Conservation (phyloP, 306 rosid species). For the Ormosia emarginata region DNA sequence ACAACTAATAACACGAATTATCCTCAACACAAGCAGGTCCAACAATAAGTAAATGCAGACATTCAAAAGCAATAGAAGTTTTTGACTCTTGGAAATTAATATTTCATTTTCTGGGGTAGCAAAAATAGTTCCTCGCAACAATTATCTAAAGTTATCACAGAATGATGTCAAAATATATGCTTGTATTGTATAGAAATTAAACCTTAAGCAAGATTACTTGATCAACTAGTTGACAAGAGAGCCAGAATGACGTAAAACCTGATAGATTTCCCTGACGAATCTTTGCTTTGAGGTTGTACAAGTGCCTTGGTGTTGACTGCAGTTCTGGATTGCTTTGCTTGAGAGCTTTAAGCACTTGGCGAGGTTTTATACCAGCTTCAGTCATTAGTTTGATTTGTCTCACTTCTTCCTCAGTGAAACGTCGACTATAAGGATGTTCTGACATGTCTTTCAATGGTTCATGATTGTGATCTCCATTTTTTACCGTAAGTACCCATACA, state of each 20-base stretch:
- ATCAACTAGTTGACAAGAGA: conserved; percentile 8
- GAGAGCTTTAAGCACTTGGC: conserved; percentile 75
- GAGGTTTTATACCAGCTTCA: conserved; percentile 74
- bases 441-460: conserved; percentile 75
- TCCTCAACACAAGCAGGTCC: neutral
- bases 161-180: conserved; percentile 4
- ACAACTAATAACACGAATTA: neutral
- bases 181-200: neutral
- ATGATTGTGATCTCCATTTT: conserved; percentile 72
- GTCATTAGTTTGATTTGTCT: conserved; percentile 64
- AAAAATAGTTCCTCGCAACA: neutral
- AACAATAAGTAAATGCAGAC: neutral
- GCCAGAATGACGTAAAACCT: conserved; percentile 40
- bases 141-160: neutral
- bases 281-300: conserved; percentile 79
- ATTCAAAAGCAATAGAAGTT: neutral
- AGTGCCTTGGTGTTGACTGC: conserved; percentile 77
- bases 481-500: conserved; percentile 60
- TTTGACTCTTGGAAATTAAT: neutral
- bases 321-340: conserved; percentile 70
- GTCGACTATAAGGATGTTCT: conserved; percentile 77
- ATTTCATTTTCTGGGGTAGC: neutral
- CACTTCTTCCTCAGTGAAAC: conserved; percentile 70
- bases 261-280: conserved; percentile 73
- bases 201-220: neutral